These are phyloP conservation scores for Linanthus parryae DNA, from an alignment of 148 eudicot species.

Conservation along the genomic window DNA sequence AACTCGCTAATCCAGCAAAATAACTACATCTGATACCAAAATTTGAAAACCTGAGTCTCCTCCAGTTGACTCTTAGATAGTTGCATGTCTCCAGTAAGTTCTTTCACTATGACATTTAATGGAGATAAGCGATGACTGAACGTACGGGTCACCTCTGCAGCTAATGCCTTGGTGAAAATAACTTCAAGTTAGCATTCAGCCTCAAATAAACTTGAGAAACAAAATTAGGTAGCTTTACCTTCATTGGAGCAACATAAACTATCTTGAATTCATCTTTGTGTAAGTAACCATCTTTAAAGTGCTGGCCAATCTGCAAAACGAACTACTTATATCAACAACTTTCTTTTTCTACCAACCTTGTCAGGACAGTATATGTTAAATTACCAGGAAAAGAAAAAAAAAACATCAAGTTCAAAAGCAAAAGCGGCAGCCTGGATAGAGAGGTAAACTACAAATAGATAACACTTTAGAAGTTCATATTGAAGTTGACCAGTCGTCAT, in stretches of 20 bases:
- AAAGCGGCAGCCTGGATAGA: not conserved
- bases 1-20: slow-evolving; percentile 3
- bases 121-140: slow-evolving; percentile 89
- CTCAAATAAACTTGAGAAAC: slow-evolving; percentile 2
- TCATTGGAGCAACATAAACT: slow-evolving; percentile 99
- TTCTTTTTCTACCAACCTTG: too few relatives aligned
- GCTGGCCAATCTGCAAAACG: slow-evolving; percentile 78
- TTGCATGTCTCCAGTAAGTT: slow-evolving; percentile 99
- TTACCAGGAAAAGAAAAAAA: not conserved
- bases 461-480: not conserved
- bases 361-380: not conserved
- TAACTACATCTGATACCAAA: slow-evolving; percentile 1
- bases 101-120: slow-evolving; percentile 78
- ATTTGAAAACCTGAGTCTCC: slow-evolving; percentile 75
- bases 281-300: slow-evolving; percentile 92
- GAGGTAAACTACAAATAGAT: not conserved
- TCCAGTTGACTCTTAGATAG: slow-evolving; percentile 88
- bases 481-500: too few relatives aligned
- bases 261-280: slow-evolving; percentile 97
- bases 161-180: slow-evolving; percentile 60
- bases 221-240: slow-evolving; percentile 39
- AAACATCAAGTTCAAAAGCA: too few relatives aligned
- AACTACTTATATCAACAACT: too few relatives aligned
- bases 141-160: slow-evolving; percentile 92
- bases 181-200: slow-evolving; percentile 14